Evolutionary conservation across 306 rosid genomes (phyloP).

Genomic region (Cucurbita moschata): DNA sequence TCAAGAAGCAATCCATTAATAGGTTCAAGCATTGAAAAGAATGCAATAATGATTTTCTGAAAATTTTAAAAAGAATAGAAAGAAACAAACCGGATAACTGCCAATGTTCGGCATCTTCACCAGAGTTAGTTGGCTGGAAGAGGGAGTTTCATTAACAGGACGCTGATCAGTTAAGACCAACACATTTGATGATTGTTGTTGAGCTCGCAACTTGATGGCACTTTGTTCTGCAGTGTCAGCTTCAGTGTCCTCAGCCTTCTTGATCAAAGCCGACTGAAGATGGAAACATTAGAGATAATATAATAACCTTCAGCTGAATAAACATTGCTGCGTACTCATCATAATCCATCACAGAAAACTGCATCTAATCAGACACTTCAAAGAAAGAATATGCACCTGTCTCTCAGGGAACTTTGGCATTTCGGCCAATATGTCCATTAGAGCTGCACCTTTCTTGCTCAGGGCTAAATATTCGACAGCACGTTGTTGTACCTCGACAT

Average conservation of each 20-base stretch:
- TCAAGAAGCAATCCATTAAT: neutral
- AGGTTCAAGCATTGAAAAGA: neutral
- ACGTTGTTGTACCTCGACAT: slow-evolving; percentile 95
- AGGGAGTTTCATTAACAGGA: slow-evolving; percentile 49
- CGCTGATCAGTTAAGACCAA: slow-evolving; percentile 80
- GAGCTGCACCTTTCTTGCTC: slow-evolving; percentile 83
- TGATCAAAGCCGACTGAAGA: slow-evolving; percentile 81
- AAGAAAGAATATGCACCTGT: slow-evolving; percentile 43
- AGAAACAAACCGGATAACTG: slow-evolving; percentile 44
- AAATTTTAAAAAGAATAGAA: neutral
- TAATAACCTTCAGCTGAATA: neutral
- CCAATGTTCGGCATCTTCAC: slow-evolving; percentile 61
- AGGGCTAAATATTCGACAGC: slow-evolving; percentile 89
- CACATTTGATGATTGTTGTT: slow-evolving; percentile 83
- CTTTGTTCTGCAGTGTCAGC: slow-evolving; percentile 92
- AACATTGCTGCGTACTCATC: neutral
- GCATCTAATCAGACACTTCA: slow-evolving; percentile 8
- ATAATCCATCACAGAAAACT: neutral
- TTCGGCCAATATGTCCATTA: slow-evolving; percentile 84
- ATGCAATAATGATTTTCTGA: neutral
- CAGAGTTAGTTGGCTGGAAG: slow-evolving; percentile 52
- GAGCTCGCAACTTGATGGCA: slow-evolving; percentile 76
- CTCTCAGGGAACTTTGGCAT: slow-evolving; percentile 99
- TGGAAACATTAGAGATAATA: slow-evolving; percentile 7
- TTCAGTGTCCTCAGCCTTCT: slow-evolving; percentile 88